Base-by-base conservation (phyloP, 306 rosid genomes). In the Cajanus cajan region DNA sequence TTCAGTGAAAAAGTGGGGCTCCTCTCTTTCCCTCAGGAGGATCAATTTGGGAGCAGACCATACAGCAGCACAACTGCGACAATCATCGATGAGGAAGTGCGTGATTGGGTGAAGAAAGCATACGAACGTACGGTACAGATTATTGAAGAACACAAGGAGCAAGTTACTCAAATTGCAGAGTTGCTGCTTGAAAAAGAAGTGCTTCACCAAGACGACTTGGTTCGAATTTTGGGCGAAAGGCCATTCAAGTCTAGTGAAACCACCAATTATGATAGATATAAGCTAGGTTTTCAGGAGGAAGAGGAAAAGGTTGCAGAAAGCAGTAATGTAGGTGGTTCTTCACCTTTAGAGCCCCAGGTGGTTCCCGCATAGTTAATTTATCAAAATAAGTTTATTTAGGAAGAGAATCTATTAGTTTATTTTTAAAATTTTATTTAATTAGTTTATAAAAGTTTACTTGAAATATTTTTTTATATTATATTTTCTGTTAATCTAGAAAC, bases 1-100 rank as follows among this genome's bases (percentile, higher is more conserved):
- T 95, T 95, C 24, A 95, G 98, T 4, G 97, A 92, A 16, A 95
- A 95, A 83, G 98, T 95, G 22, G 98, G 98, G 7, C 97, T 91
- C 76, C 94, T 95, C 52, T 92, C 98, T 33, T 95, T 95, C 82
- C 98, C 98, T 59, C 90, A 81, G 51, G 98, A 90, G 1, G 98
- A 90, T 37, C 0, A 88, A 0, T 83, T 83, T 76, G 97, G 84
- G 86, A 78, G 66, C 28, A 95, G 91, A 79, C 98, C 98, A 62
- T 95, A 92, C 87, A 90, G 98, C 84, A 90, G 83, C 85, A 81
- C 92, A 84, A 95, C 98, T 7, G 97, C 85, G 5, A 91, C 92
- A 34, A 82, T 95, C 55, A 95, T 95, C 5, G 98, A 95, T 57
- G 16, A 4, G 0, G 98, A 95, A 82, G 98, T 95, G 78, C 92